phyloP scores from a whole-genome alignment of 495 filamentous ascomycete genomes.

The Terfezia claveryi region DNA sequence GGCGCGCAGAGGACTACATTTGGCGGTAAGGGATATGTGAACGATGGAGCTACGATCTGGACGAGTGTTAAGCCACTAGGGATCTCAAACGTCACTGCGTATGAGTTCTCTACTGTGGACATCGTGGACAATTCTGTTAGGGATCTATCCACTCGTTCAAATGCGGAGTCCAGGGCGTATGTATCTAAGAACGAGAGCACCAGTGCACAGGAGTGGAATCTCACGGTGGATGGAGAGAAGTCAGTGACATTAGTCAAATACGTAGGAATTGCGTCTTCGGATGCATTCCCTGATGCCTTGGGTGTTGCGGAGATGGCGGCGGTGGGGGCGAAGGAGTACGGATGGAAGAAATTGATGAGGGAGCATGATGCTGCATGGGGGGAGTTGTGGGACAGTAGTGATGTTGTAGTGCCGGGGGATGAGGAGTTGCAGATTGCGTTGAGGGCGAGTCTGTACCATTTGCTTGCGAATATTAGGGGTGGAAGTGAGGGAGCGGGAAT shows the following conservation, averaged over 20 bases:
- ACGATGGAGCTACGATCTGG: conserved; percentile 25
- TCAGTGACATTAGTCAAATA: conserved; percentile 28
- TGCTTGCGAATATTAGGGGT: conserved; percentile 36
- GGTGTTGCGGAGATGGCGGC: conserved; percentile 24
- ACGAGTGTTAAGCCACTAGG: conserved; percentile 29
- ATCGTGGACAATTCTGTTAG: conserved; percentile 15
- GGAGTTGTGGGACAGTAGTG: conserved; percentile 27
- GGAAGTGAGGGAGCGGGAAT: conserved; percentile 27
- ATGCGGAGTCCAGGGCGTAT: conserved; percentile 18
- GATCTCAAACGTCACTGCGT: conserved; percentile 29
- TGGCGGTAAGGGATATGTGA: conserved; percentile 24
- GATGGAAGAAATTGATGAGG: conserved; percentile 23
- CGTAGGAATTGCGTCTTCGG: conserved; percentile 31
- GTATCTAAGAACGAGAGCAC: conserved; percentile 26
- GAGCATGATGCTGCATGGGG: conserved; percentile 29
- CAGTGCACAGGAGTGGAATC: conserved; percentile 29
- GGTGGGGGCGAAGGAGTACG: conserved; percentile 19
- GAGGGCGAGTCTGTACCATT: conserved; percentile 43
- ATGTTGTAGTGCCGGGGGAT: conserved; percentile 45
- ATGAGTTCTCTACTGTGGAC: conserved; percentile 28
- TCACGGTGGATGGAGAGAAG: conserved; percentile 22
- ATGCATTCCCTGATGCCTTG: conserved; percentile 27
- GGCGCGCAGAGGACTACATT: conserved; percentile 29
- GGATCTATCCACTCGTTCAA: conserved; percentile 18
- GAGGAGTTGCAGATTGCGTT: conserved; percentile 39